Evolutionary conservation across 441 rosid species (phyloP).

Genomic region (Bruguiera hainesii): DNA sequence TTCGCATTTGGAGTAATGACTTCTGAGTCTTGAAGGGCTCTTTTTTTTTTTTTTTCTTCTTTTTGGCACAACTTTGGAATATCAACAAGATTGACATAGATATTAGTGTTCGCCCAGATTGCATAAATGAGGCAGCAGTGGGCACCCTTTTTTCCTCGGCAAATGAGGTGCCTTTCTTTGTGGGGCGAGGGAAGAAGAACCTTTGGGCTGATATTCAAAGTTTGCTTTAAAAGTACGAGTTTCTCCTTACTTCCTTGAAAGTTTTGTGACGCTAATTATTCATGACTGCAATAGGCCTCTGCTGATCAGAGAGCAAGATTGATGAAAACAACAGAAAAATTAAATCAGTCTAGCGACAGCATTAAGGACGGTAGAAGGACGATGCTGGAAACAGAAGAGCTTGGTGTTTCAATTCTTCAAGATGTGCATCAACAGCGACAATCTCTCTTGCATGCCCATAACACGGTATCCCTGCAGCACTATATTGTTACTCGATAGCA

Average conservation of each 20-base stretch:
- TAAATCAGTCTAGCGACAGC: constrained; percentile 63
- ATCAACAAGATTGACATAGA: not conserved
- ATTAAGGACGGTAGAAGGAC: constrained; percentile 81
- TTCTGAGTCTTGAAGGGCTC: not conserved
- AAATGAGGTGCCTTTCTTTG: not conserved
- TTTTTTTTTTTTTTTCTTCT: no score
- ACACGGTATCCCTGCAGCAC: constrained; percentile 45
- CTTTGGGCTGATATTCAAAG: not conserved
- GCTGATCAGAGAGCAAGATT: constrained; percentile 91
- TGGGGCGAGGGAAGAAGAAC: not conserved
- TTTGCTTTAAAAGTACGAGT: not conserved
- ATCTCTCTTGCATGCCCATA: constrained; percentile 67
- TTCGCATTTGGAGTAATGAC: not conserved
- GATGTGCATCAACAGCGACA: constrained; percentile 91
- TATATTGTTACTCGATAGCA: not conserved
- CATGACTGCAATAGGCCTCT: constrained; percentile 54
- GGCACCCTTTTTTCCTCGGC: not conserved
- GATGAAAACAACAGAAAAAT: constrained; percentile 73
- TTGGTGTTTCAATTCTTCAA: constrained; percentile 94
- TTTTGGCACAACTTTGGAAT: not conserved
- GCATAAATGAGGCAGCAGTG: not conserved
- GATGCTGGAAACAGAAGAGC: constrained; percentile 97
- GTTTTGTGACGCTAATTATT: constrained; percentile 7
- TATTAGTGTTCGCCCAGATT: not conserved
- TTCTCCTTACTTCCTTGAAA: not conserved